phyloP scores from a whole-genome alignment of 208 protist genomes.

The Crithidia thermophila region DNA sequence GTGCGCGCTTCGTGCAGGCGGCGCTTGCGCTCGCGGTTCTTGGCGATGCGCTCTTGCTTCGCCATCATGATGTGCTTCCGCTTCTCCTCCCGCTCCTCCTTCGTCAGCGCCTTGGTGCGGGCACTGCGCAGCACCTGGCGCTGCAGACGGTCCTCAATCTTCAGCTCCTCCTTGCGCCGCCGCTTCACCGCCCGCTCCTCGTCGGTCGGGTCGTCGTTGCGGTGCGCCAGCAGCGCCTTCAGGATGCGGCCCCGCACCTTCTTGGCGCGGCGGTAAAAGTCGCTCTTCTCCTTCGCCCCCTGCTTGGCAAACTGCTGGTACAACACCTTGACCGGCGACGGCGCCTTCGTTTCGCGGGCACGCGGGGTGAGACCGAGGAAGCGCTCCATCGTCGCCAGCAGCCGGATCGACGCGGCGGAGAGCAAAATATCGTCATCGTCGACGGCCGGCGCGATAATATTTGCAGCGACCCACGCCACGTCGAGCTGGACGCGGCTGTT shows the following conservation, averaged over 20 bases:
- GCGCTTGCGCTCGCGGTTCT: constrained; percentile 85
- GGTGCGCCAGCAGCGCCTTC: constrained; percentile 76
- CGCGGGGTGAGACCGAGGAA: constrained; percentile 67
- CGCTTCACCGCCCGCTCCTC: constrained; percentile 73
- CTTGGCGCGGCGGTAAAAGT: constrained; percentile 66
- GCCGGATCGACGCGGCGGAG: constrained; percentile 70
- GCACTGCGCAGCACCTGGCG: constrained; percentile 66
- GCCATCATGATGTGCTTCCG: constrained; percentile 76
- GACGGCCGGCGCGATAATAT: constrained; percentile 55
- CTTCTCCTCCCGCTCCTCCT: constrained; percentile 86
- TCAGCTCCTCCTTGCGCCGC: constrained; percentile 68
- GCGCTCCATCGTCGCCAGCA: constrained; percentile 68
- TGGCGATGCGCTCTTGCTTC: constrained; percentile 89
- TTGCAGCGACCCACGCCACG: constrained; percentile 50
- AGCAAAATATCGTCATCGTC: constrained; percentile 77
- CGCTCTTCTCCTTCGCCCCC: constrained; percentile 54
- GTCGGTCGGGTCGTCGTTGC: constrained; percentile 77
- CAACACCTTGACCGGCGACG: constrained; percentile 77
- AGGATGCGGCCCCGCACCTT: constrained; percentile 67
- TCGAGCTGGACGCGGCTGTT: constrained; percentile 82
- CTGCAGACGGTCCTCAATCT: constrained; percentile 81
- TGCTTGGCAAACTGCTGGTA: constrained; percentile 72
- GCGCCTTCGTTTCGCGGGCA: constrained; percentile 77
- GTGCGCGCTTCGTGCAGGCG: constrained; percentile 70
- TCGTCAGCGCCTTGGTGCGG: constrained; percentile 54